A percentile compares a stretch with the other conserved stretches of the same genome.
Conservation (phyloP, 768 basidiomycete species). For the Coprinopsis cinerea region DNA sequence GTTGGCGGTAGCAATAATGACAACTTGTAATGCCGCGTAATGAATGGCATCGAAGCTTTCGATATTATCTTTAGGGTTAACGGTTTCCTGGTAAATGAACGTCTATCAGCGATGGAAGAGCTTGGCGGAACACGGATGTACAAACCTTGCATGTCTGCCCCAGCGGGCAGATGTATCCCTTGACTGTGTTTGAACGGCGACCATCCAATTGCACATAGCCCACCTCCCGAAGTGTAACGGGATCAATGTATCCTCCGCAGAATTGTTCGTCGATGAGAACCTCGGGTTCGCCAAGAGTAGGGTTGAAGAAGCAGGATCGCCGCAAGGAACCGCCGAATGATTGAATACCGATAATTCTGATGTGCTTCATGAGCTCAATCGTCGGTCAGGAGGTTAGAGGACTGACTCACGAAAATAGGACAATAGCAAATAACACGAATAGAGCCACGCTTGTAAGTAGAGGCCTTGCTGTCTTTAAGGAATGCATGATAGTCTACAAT, state of each 20-base stretch:
- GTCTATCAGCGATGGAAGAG: neutral
- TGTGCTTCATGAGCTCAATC: neutral
- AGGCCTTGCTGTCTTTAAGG: conserved; percentile 84
- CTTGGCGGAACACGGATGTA: neutral
- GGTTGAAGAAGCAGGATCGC: conserved; percentile 52
- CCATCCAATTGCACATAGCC: conserved; percentile 30
- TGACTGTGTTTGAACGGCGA: conserved; percentile 27
- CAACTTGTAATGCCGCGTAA: conserved; percentile 71
- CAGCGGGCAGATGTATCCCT: conserved; percentile 87
- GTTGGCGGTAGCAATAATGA: conserved; percentile 77
- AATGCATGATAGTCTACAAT: conserved; percentile 74
- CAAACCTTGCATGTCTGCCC: conserved; percentile 78
- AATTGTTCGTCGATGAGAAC: conserved; percentile 44
- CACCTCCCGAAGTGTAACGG: conserved; percentile 41
- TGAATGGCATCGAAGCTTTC: conserved; percentile 90
- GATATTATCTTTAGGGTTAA: conserved; percentile 60
- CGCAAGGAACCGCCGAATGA: conserved; percentile 84
- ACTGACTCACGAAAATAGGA: conserved; percentile 71
- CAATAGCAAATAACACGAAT: conserved; percentile 87
- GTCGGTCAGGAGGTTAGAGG: conserved; percentile 1
- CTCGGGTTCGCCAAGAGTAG: conserved; percentile 47
- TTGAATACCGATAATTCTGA: conserved; percentile 88
- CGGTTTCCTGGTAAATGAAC: conserved; percentile 39
- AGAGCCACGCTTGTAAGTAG: conserved; percentile 86
- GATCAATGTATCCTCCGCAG: conserved; percentile 81